Percentiles rank a stretch among this genome's conserved stretches.
phyloP scores from a whole-genome alignment of 805 yeast genomes.

The Lachancea waltii region DNA sequence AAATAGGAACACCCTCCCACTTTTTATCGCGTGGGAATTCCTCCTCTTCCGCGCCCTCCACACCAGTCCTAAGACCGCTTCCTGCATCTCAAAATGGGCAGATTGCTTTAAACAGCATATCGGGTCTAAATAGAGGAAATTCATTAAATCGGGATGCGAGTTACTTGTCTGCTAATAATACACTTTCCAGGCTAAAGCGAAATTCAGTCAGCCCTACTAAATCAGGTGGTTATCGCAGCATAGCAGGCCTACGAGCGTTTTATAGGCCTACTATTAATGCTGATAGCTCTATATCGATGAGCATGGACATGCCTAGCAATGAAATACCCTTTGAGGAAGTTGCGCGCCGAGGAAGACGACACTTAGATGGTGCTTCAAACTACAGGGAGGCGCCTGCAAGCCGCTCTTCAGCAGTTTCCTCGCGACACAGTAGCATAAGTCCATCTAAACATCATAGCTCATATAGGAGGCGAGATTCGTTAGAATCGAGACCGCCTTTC shows the following conservation, averaged over 20 bases:
- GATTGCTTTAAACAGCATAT: conserved; percentile 4
- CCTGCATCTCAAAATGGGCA: conserved; percentile 5
- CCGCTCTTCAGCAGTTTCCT: conserved; percentile 5
- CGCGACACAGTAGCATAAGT: conserved; percentile 10
- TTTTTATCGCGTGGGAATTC: neutral
- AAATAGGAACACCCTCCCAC: conserved; percentile 5
- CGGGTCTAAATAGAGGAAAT: conserved; percentile 1
- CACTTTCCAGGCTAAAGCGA: conserved; percentile 4
- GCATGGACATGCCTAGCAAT: conserved; percentile 9
- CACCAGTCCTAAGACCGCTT: conserved; percentile 10
- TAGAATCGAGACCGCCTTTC: conserved; percentile 13
- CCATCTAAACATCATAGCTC: conserved; percentile 4
- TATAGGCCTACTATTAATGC: conserved; percentile 5
- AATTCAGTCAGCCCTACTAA: conserved; percentile 12
- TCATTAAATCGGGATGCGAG: neutral
- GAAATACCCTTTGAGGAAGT: conserved; percentile 9
- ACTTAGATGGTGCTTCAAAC: neutral
- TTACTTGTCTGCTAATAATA: neutral
- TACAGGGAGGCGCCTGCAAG: conserved; percentile 1
- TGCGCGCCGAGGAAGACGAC: conserved; percentile 9
- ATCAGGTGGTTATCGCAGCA: neutral
- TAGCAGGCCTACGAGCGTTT: neutral
- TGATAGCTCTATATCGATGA: conserved; percentile 8
- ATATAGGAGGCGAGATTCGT: conserved; percentile 2
- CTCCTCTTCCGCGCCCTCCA: conserved; percentile 12